phyloP scores from a whole-genome alignment of 2,329 filamentous ascomycete genomes.

The Aspergillus pseudonomiae region DNA sequence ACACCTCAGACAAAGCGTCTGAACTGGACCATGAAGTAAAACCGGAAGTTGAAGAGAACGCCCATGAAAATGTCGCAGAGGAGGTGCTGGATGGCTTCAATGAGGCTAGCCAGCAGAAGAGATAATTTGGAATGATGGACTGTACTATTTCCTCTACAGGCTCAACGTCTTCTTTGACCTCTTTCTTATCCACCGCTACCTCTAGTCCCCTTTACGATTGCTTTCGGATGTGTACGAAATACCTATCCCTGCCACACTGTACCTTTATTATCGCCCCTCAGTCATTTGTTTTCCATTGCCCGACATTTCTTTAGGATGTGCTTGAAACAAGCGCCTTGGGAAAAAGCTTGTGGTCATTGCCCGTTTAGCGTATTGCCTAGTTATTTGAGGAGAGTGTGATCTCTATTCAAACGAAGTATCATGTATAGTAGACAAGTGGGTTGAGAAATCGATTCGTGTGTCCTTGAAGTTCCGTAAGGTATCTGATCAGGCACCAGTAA shows the following conservation, averaged over 20 bases:
- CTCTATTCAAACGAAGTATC: constrained; percentile 10
- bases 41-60: constrained; percentile 16
- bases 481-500: not conserved
- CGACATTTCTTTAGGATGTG: not conserved
- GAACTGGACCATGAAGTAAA: constrained; percentile 21
- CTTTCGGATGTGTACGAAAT: constrained; percentile 6
- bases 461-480: not conserved
- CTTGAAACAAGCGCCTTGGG: not conserved
- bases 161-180: not conserved
- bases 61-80: constrained; percentile 47
- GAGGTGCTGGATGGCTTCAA: constrained; percentile 56
- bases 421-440: constrained; percentile 22
- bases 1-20: constrained; percentile 30
- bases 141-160: not conserved
- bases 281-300: not conserved
- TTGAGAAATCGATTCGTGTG: constrained; percentile 2
- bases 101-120: constrained; percentile 38
- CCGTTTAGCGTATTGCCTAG: not conserved
- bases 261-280: not conserved
- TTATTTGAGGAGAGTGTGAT: not conserved
- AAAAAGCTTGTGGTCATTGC: not conserved
- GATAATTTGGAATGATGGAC: constrained; percentile 18
- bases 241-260: constrained; percentile 8
- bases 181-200: constrained; percentile 4
- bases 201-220: constrained; percentile 11